Base-by-base conservation (phyloP, 2,329 filamentous ascomycete species). In the Colletotrichum sp. region DNA sequence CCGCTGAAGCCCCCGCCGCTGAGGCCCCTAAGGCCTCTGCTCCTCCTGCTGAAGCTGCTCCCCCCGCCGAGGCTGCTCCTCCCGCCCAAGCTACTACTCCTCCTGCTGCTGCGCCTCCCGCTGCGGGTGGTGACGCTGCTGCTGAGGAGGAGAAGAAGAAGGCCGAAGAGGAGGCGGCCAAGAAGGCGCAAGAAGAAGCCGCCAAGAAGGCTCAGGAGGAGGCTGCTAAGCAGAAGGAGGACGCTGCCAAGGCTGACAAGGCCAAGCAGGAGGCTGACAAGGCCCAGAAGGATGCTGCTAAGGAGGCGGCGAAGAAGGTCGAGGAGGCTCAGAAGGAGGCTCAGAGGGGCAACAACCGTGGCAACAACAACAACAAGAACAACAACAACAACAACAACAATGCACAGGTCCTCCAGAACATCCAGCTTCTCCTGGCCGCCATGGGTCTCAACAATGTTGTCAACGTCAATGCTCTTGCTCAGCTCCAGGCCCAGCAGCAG, bases 351-450 rank as follows among this genome's bases (percentile, higher is more conserved):
- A 63, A 72, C 66, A 27, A 69, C 21, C 38, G 54, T 12, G 62
- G 76, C 78, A 81, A 75, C 78, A 80, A 72, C 78, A 77, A 59
- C 75, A 78, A 29, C 77, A 77, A 43, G 78, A 81, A 58, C 78
- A 81, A 75, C 76, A 80, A 71, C 5, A 27, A 27, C 24, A 57
- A 69, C 38, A 61, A 67, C 67, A 55, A 72, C 73, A 69, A 77
- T 57, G 65, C 51, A 6, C 24, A 38, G 27, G 73, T 81, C 27
- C 64, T 74, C 43, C 55, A 75, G 66, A 72, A 69, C 70, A 78
- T 80, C 57, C 38, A 74, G 47, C 75, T 75, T 51, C 77, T 82
- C 27, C 76, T 82, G 69, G 76, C 75, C 70, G 73, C 76, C 72
- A 78, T 83, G 71, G 79, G 80, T 59, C 73, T 83, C 47, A 75